These are phyloP conservation scores for Botrytis fabae DNA, from an alignment of 2,329 filamentous ascomycete species.

Conservation along the genomic window DNA sequence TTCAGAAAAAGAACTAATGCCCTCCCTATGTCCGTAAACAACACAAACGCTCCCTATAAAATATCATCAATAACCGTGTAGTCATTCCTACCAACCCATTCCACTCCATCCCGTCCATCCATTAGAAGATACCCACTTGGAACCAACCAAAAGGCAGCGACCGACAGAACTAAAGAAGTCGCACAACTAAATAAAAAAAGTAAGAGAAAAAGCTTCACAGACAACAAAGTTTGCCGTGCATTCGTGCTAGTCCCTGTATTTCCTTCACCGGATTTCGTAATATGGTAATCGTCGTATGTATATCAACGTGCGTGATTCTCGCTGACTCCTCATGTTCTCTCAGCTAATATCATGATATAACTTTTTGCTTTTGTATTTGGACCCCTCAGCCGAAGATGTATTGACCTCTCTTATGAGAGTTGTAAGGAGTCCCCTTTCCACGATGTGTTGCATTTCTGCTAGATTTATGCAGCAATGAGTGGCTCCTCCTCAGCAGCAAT, in stretches of 20 bases:
- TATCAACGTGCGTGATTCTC: neutral
- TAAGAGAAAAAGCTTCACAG: conserved; percentile 16
- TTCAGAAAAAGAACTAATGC: conserved; percentile 7
- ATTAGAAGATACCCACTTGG: conserved; percentile 7
- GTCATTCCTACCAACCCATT: neutral
- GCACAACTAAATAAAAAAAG: neutral
- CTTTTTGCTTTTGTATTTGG: neutral
- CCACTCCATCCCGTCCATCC: neutral
- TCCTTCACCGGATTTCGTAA: conserved; percentile 6
- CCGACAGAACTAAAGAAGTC: neutral
- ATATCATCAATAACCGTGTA: conserved; percentile 12
- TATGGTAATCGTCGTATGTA: conserved; percentile 6
- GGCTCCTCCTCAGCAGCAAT: conserved; percentile 32
- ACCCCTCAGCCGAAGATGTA: conserved; percentile 3
- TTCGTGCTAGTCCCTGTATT: neutral
- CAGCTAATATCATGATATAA: neutral
- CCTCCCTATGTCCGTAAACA: neutral
- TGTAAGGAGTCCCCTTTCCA: neutral
- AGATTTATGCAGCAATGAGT: conserved; percentile 35
- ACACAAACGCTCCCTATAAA: conserved; percentile 10
- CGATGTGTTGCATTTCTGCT: neutral
- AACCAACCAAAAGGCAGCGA: conserved; percentile 2
- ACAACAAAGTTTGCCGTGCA: neutral
- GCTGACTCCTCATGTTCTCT: conserved; percentile 6
- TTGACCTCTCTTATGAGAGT: conserved; percentile 18